phyloP scores from a whole-genome alignment of 2,329 filamentous ascomycete species.

The Fusarium torulosum region DNA sequence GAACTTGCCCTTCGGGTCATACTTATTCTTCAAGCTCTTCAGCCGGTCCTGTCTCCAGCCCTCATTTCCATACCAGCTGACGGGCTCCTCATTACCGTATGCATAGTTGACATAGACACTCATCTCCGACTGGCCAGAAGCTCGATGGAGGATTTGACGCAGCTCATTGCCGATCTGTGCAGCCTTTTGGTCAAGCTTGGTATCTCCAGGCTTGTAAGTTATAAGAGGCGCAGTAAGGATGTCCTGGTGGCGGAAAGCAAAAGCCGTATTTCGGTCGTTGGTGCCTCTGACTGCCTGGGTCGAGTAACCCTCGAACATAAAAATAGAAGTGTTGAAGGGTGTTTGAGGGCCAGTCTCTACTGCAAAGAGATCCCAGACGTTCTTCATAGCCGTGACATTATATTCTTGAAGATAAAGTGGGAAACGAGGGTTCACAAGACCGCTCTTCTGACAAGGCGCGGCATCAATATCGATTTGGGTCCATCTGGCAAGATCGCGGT shows the following conservation, averaged over 20 bases:
- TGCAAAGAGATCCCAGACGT: constrained; percentile 38
- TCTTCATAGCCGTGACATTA: constrained; percentile 31
- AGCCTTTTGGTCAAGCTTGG: constrained; percentile 31
- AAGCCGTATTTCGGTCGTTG: constrained; percentile 19
- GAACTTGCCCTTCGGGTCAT: constrained; percentile 61
- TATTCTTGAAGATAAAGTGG: constrained; percentile 44
- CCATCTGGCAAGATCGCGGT: constrained; percentile 42
- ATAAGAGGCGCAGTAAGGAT: constrained; percentile 43
- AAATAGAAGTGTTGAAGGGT: constrained; percentile 52
- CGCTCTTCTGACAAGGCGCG: constrained; percentile 42
- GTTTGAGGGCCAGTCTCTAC: constrained; percentile 21
- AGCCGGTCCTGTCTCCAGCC: constrained; percentile 62
- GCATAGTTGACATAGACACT: constrained; percentile 64
- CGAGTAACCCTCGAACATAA: constrained; percentile 70
- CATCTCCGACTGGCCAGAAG: constrained; percentile 24
- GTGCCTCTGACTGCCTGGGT: constrained; percentile 52
- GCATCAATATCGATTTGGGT: constrained; percentile 38
- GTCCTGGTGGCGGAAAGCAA: constrained; percentile 43
- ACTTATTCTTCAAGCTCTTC: constrained; percentile 60
- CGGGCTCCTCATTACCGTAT: constrained; percentile 58
- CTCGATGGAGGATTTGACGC: constrained; percentile 34
- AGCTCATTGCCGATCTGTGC: constrained; percentile 35
- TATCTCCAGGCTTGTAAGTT: constrained; percentile 36
- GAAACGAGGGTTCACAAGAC: constrained; percentile 45
- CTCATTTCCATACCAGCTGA: constrained; percentile 62